Conservation (phyloP, 129 eudicot species). For the Logfia minima region DNA sequence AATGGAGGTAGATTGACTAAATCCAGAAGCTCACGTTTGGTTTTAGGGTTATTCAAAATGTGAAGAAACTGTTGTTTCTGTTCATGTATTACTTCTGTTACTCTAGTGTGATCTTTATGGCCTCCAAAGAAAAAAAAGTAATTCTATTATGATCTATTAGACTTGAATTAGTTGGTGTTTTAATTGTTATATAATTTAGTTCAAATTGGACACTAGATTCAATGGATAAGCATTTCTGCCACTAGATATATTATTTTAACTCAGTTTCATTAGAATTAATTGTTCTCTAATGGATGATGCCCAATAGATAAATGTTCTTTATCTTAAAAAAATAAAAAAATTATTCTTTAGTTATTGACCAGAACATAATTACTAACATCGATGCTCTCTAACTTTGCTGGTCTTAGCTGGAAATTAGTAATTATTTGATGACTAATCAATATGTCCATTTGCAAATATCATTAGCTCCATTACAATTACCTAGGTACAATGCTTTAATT, state of each 20-base stretch:
- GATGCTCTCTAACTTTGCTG: constrained; percentile 10
- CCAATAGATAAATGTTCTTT: constrained; percentile 15
- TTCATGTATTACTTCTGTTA: constrained; percentile 4
- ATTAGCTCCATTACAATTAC: constrained; percentile 33
- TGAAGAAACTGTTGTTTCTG: not conserved
- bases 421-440: constrained; percentile 17
- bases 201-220: constrained; percentile 25
- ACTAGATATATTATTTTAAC: not conserved
- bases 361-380: constrained; percentile 20
- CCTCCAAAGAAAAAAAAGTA: not conserved
- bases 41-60: constrained; percentile 24
- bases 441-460: constrained; percentile 20
- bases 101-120: not conserved
- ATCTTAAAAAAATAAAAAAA: not conserved
- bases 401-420: constrained; percentile 11
- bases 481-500: constrained; percentile 24
- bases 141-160: constrained; percentile 12
- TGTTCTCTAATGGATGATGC: constrained; percentile 19
- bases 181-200: not conserved
- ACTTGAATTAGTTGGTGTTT: constrained; percentile 16
- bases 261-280: constrained; percentile 8
- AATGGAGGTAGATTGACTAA: constrained; percentile 1
- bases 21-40: constrained; percentile 11
- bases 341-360: constrained; percentile 38
- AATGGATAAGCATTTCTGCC: constrained; percentile 22